Evolutionary conservation across 192 early-diverging fungal species (phyloP).

Genomic region (Coemansia sp.): DNA sequence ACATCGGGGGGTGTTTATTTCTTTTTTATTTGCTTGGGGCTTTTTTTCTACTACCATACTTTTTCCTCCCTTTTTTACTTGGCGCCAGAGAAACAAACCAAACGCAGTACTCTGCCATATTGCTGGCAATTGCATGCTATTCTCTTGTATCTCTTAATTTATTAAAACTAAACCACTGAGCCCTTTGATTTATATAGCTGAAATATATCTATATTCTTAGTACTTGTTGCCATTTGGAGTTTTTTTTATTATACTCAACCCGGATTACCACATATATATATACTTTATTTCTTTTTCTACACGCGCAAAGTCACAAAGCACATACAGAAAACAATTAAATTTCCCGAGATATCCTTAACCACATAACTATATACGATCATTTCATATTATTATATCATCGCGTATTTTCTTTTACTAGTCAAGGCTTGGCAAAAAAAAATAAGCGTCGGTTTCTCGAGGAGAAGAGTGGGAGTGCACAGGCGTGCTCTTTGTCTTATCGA

Average conservation of each 20-base stretch:
- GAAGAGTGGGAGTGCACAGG: neutral
- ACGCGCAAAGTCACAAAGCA: no score
- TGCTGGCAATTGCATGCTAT: neutral
- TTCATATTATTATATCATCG: neutral
- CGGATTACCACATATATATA: no score
- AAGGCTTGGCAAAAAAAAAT: neutral
- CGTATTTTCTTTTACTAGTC: neutral
- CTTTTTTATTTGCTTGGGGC: slow-evolving; percentile 1
- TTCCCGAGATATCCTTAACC: neutral
- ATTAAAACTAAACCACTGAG: neutral
- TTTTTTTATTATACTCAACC: no score
- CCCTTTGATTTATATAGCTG: no score
- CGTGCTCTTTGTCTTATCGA: neutral
- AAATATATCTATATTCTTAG: no score
- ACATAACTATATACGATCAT: neutral
- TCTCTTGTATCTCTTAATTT: neutral
- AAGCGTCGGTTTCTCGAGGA: neutral
- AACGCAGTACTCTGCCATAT: slow-evolving; percentile 1
- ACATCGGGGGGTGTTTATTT: slow-evolving; percentile 2
- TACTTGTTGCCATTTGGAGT: no score
- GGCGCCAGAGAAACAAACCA: neutral
- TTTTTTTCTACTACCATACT: neutral
- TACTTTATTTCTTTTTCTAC: no score
- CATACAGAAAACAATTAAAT: no score
- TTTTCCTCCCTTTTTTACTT: neutral